These are phyloP conservation scores for Alternaria triticina DNA, from an alignment of 2,329 filamentous ascomycete species.

Conservation along the genomic window DNA sequence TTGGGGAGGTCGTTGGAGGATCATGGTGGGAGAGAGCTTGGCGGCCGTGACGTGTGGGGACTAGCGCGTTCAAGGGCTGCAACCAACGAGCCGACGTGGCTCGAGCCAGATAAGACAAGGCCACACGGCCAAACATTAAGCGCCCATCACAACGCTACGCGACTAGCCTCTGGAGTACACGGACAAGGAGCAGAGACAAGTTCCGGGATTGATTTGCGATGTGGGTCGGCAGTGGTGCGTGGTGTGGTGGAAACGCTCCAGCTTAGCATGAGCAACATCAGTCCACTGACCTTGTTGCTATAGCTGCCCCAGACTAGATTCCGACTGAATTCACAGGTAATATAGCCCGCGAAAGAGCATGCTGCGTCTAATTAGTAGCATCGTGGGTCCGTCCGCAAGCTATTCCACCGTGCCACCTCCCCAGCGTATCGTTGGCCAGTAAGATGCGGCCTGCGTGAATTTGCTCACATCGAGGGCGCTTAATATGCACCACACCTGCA, in stretches of 20 bases:
- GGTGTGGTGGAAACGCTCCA: conserved; percentile 17
- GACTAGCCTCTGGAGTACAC: conserved; percentile 13
- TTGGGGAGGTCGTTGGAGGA: conserved; percentile 15
- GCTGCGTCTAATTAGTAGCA: conserved; percentile 38
- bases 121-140: conserved; percentile 27
- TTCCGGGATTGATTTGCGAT: conserved; percentile 3
- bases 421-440: conserved; percentile 32
- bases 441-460: conserved; percentile 17
- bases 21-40: conserved; percentile 1
- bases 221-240: conserved; percentile 10
- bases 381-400: conserved; percentile 18
- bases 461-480: conserved; percentile 17
- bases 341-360: conserved; percentile 31
- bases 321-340: conserved; percentile 19
- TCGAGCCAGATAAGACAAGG: conserved; percentile 24
- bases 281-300: conserved; percentile 18
- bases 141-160: conserved; percentile 25
- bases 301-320: conserved; percentile 17
- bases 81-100: conserved; percentile 21
- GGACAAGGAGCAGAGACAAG: conserved; percentile 9
- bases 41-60: conserved; percentile 15
- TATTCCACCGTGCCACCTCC: conserved; percentile 30
- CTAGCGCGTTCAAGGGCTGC: conserved; percentile 15
- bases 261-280: conserved; percentile 26
- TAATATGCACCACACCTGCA: conserved; percentile 14